These are phyloP conservation scores for Rhodotorula sp. DNA, from an alignment of 1,284 basidiomycete species.

Conservation along the genomic window DNA sequence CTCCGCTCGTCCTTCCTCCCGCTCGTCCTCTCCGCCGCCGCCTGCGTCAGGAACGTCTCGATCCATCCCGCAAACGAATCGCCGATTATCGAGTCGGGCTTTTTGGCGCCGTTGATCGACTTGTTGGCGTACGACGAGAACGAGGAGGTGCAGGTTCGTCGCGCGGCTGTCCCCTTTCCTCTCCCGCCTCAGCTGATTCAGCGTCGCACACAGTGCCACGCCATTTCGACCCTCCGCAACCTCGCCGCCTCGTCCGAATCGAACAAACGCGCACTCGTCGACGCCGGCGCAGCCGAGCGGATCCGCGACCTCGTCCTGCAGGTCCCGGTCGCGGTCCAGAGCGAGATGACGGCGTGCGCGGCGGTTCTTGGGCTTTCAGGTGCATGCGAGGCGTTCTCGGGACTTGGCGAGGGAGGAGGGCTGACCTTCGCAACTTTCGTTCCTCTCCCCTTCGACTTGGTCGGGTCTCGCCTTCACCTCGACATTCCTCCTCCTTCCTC, in stretches of 20 bases:
- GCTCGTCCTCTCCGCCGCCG: conserved; percentile 97
- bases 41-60: conserved; percentile 98
- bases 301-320: conserved; percentile 96
- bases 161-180: too few species aligned
- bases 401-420: neutral
- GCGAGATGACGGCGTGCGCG: conserved; percentile 99
- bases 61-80: conserved; percentile 99
- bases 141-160: conserved; percentile 80
- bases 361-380: conserved; percentile 90
- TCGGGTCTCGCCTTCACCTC: neutral
- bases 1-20: conserved; percentile 96
- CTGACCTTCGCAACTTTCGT: neutral
- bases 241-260: conserved; percentile 95
- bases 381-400: conserved; percentile 48
- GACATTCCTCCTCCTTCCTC: neutral
- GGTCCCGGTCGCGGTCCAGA: conserved; percentile 95
- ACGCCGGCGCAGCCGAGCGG: conserved; percentile 95
- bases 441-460: neutral
- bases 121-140: conserved; percentile 97
- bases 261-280: conserved; percentile 97
- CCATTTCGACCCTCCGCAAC: conserved; percentile 97
- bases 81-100: conserved; percentile 98
- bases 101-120: conserved; percentile 93
- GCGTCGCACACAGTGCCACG: conserved; percentile 65
- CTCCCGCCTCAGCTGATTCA: too few species aligned